Base-by-base conservation (phyloP, 768 basidiomycete species). In the Leccinellum albellum region DNA sequence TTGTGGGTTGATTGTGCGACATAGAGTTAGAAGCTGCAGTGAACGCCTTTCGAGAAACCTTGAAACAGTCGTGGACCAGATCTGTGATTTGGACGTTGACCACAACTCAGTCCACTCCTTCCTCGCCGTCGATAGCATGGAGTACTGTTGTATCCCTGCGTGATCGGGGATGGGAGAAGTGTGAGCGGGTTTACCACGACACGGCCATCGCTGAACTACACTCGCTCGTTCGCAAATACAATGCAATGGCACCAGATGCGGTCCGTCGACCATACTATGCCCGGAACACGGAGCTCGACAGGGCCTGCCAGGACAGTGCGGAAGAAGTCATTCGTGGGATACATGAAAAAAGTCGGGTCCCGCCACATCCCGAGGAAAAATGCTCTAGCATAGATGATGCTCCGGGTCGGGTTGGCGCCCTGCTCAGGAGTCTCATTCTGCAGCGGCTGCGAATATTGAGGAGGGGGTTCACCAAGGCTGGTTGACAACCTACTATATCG, bases 41-140 rank as follows among this genome's bases (percentile, higher is more conserved):
- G 1, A 66, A 65, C 6, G 74, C 81, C 3, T 93, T 93, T 72
- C 84, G 91, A 14, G 74, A 79, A 40, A 77, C 85, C 9, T 72
- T 93, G 12, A 78, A 78, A 15, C 77, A 83, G 51, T 83, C 87
- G 1, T 95, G 90, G 85, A 79, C 81, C n/a, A 83, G 89, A n/a
- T 84, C 84, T 14, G 85, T 83, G 4, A 73, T 89, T 33, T 83
- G 89, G n/a, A 77, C 74, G 33, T 74, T 90, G 32, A 81, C 82
- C 1, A 69, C 76, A 15, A 65, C 68, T 21, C 71, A 74, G 37
- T 74, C 78, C 54, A 72, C 78, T n/a, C 64, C 73, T 6, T 73
- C 73, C 14, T 71, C 80, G 14, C 76, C 70, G 14, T 74, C 40
- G 59, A 70, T 64, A 71, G 73, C 57, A 26, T 70, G 57, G 46